phyloP scores from a whole-genome alignment of 2,329 filamentous ascomycete species.

The Colletotrichum tropicale region DNA sequence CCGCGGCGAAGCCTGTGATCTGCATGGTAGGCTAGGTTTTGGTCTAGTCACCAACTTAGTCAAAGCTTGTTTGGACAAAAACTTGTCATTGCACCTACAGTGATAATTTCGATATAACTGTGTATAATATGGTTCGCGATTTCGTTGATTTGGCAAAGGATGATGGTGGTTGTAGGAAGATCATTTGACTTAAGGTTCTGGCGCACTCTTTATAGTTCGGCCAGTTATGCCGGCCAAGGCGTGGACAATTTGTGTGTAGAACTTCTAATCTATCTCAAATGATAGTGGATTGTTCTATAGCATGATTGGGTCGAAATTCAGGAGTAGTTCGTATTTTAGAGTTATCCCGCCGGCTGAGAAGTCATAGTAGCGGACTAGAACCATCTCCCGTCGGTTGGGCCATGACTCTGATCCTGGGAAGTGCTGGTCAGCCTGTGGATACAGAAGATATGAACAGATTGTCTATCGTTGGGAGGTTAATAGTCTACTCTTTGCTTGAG shows the following conservation, averaged over 20 bases:
- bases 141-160: neutral
- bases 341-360: neutral
- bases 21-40: neutral
- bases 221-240: neutral
- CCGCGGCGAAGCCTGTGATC: neutral
- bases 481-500: neutral
- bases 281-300: neutral
- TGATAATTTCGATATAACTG: rapidly evolving
- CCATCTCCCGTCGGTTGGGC: neutral
- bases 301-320: neutral
- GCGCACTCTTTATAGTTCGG: neutral
- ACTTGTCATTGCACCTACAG: neutral
- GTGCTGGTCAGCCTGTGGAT: neutral
- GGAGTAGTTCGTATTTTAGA: neutral
- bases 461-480: neutral
- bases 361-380: neutral
- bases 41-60: neutral
- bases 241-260: neutral
- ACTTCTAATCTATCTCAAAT: neutral
- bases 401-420: neutral
- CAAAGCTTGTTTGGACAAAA: neutral
- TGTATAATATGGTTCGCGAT: neutral
- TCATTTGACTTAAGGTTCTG: neutral
- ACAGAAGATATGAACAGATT: no score
- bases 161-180: neutral